These are phyloP conservation scores for Volvox africanus DNA, from an alignment of 139 green algal species.

Conservation along the genomic window DNA sequence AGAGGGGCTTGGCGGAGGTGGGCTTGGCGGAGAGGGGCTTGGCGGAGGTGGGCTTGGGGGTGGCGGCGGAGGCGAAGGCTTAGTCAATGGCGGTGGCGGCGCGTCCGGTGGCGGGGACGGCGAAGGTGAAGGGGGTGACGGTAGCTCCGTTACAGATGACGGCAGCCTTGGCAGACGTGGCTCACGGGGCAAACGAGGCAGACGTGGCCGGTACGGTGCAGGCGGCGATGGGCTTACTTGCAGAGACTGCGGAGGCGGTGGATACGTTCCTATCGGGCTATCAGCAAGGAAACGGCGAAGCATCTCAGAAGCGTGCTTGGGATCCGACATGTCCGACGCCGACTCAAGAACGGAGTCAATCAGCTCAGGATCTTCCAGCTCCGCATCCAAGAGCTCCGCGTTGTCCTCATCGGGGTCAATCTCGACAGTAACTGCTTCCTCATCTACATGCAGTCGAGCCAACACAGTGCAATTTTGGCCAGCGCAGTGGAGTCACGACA, in stretches of 20 bases:
- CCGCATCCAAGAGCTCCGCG: neutral
- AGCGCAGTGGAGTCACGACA: too few relatives aligned
- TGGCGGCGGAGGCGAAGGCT: neutral
- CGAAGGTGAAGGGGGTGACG: neutral
- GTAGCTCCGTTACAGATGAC: neutral
- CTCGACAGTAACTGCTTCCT: neutral
- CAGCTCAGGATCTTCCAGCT: neutral
- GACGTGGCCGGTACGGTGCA: neutral
- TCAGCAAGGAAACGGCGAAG: neutral
- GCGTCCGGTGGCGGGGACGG: neutral
- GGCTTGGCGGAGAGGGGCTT: neutral
- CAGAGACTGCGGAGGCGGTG: neutral
- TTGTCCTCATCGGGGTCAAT: neutral
- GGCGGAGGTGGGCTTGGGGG: neutral
- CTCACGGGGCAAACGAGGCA: neutral
- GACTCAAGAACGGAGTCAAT: neutral
- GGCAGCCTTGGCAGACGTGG: neutral
- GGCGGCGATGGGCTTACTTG: neutral
- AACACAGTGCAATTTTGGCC: too few relatives aligned
- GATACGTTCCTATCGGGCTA: neutral
- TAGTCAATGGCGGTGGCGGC: neutral
- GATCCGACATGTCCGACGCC: neutral
- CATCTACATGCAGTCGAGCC: neutral
- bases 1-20: too few relatives aligned
- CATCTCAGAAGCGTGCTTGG: neutral